Percentiles rank a stretch among this genome's conserved stretches.
Conservation (phyloP, 2,329 filamentous ascomycete genomes). For the Exophiala calicioides region DNA sequence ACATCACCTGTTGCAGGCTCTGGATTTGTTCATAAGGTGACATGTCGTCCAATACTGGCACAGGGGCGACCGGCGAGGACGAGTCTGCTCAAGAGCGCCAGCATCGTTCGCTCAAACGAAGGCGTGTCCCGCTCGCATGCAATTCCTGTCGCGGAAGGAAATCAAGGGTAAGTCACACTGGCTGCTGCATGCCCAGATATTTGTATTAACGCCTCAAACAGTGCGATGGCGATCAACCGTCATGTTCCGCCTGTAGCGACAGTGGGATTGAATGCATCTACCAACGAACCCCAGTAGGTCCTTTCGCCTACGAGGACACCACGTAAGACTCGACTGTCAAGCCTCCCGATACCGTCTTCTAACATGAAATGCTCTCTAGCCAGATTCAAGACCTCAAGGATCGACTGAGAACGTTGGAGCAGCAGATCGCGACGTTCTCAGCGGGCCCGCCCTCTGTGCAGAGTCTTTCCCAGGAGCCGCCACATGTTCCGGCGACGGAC, state of each 20-base stretch:
- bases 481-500: no score
- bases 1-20: no score
- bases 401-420: not conserved
- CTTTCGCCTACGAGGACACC: not conserved
- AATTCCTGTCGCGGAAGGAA: not conserved
- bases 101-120: not conserved
- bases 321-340: not conserved
- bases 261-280: constrained; percentile 1
- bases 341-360: not conserved
- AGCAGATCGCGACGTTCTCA: not conserved
- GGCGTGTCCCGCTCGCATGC: not conserved
- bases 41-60: no score
- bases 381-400: not conserved
- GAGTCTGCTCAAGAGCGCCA: not conserved
- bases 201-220: no score
- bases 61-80: no score
- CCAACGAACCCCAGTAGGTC: not conserved
- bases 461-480: not conserved
- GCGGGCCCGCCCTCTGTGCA: not conserved
- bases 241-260: not conserved
- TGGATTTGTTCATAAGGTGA: no score
- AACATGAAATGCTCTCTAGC: not conserved
- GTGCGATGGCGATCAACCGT: not conserved
- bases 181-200: no score
- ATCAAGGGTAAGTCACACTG: not conserved